These are phyloP conservation scores for Nymphaea thermarum DNA, from an alignment of 164 flowering plant genomes.

Conservation along the genomic window DNA sequence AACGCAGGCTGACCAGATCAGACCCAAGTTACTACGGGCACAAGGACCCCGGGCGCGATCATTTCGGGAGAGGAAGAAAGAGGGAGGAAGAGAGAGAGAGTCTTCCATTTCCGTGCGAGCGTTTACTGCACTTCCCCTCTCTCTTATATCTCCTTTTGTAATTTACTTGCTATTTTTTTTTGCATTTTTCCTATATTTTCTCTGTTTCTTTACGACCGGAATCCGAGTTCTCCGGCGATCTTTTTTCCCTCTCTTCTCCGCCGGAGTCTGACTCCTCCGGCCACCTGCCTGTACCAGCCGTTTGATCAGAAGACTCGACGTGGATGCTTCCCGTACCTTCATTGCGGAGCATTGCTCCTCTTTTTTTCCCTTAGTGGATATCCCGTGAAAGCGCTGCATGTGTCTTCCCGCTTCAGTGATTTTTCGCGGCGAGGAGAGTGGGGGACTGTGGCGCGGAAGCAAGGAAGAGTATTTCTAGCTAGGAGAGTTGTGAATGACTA, in stretches of 20 bases:
- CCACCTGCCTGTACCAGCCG: neutral
- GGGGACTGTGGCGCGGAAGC: constrained; percentile 3
- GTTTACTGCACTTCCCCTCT: neutral
- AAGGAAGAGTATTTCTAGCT: constrained; percentile 6
- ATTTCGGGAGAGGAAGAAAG: neutral
- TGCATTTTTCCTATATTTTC: neutral
- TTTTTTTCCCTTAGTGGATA: neutral
- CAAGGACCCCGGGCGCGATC: neutral
- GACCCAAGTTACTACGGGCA: neutral
- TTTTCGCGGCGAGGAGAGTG: constrained; percentile 1
- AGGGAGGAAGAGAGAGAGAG: neutral
- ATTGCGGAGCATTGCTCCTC: neutral
- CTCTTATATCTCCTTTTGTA: neutral
- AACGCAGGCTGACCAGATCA: too few species aligned
- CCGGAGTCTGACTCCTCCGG: neutral
- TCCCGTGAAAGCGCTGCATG: neutral
- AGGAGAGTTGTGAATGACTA: constrained; percentile 3
- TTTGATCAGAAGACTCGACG: neutral
- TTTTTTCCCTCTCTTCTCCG: neutral
- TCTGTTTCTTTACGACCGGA: neutral
- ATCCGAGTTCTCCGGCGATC: neutral
- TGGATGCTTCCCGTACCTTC: neutral
- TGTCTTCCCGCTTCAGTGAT: neutral
- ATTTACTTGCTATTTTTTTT: too few species aligned
- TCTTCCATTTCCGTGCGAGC: neutral